Evolutionary conservation across 2,329 filamentous ascomycete genomes (phyloP).

Genomic region (Chlorencoelia australis): DNA sequence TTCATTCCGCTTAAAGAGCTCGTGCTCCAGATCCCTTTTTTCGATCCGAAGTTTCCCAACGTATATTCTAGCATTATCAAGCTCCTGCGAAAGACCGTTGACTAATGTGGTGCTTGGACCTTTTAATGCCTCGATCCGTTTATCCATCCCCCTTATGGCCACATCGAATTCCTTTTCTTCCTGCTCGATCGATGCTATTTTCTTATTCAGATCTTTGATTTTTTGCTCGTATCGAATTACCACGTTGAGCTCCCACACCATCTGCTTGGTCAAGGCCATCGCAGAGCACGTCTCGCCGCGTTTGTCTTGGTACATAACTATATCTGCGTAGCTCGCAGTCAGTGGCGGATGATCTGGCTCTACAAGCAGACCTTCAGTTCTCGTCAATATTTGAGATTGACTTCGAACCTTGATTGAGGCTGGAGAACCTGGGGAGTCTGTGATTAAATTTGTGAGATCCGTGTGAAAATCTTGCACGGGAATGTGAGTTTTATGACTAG

Average conservation of each 20-base stretch:
- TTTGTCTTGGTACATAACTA: slow-evolving; percentile 4
- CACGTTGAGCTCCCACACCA: slow-evolving; percentile 1
- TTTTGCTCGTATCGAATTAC: slow-evolving; percentile 1
- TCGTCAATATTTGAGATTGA: background rate
- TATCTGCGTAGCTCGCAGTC: background rate
- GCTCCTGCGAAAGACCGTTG: background rate
- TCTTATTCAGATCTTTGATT: background rate
- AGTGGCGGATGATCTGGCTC: background rate
- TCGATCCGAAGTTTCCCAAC: background rate
- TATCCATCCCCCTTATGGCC: background rate
- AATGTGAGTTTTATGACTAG: background rate
- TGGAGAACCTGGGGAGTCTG: background rate
- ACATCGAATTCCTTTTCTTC: background rate
- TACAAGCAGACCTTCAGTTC: background rate
- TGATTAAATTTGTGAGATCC: background rate
- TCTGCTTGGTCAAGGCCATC: slow-evolving; percentile 1
- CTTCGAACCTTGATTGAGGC: background rate
- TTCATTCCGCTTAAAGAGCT: background rate
- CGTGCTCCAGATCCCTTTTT: background rate
- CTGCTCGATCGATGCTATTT: background rate
- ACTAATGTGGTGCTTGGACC: background rate
- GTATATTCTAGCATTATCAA: background rate
- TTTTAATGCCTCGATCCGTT: background rate
- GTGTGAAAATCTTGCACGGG: background rate
- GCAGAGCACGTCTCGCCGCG: slow-evolving; percentile 3